A percentile compares a stretch with the other conserved stretches of the same genome.
Conservation (phyloP, 495 filamentous ascomycete species). For the Xylaria longipes region DNA sequence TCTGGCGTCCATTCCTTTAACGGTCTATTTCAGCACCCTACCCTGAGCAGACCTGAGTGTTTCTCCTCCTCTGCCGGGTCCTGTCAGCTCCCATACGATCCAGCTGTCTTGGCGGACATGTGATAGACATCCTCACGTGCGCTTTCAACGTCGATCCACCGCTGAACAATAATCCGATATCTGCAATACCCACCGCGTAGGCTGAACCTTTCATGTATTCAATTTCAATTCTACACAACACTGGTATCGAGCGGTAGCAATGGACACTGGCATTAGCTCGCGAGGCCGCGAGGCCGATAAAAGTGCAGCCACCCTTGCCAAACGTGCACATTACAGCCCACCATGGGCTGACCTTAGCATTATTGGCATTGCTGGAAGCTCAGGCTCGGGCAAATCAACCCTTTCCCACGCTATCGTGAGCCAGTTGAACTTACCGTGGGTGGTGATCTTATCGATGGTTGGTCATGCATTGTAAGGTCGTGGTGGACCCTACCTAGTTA, state of each 20-base stretch:
- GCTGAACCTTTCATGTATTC: slow-evolving; percentile 3
- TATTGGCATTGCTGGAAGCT: slow-evolving; percentile 94
- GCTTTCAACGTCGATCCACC: not conserved
- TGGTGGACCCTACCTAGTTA: slow-evolving; percentile 2
- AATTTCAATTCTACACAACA: not conserved
- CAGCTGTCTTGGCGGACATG: slow-evolving; percentile 23
- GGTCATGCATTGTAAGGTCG: slow-evolving; percentile 27
- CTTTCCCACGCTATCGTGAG: slow-evolving; percentile 89
- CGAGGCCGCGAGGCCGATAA: slow-evolving; percentile 35
- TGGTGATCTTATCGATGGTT: slow-evolving; percentile 96
- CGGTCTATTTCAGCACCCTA: not conserved
- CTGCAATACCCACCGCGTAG: not conserved
- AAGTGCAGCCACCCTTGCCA: slow-evolving; percentile 47
- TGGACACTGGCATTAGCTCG: slow-evolving; percentile 37
- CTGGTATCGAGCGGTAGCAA: slow-evolving; percentile 21
- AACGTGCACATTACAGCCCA: slow-evolving; percentile 77
- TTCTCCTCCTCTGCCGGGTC: slow-evolving; percentile 2
- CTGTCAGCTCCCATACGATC: slow-evolving; percentile 5
- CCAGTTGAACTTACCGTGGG: slow-evolving; percentile 92
- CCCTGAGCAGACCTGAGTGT: not conserved
- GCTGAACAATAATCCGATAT: not conserved
- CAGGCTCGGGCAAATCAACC: slow-evolving; percentile 97
- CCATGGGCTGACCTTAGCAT: slow-evolving; percentile 95
- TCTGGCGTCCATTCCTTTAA: not conserved
- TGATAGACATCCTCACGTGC: slow-evolving; percentile 12